Base-by-base conservation (phyloP, 2,329 filamentous ascomycete species). In the Coniochaeta prunicola region DNA sequence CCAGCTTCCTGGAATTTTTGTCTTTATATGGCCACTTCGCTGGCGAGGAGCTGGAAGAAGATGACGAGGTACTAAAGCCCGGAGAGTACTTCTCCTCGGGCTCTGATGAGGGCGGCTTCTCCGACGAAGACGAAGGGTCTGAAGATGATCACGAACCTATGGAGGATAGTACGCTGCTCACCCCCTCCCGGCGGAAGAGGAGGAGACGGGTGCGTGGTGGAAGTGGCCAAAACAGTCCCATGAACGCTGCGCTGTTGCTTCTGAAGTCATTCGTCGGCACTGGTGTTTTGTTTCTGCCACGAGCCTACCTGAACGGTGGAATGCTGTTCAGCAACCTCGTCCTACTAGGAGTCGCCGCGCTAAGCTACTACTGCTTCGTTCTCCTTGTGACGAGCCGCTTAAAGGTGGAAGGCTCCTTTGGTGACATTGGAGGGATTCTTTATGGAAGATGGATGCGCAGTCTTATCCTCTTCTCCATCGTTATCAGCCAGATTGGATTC, bases 211-310 rank as follows among this genome's bases (percentile, higher is more conserved):
- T 84, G 57, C 87, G 90, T 45, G 83, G 86, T 57, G 84, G 85
- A 26, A 85, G 82, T 61, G 91, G 92, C 40, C 92, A 87, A 58
- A 92, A 91, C 66, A 89, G 85, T 56, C 86, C 90, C 3, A 87
- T 86, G 63, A 90, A 89, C 62, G 93, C 94, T 10, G 87, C 90
- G 12, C 74, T 97, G 65, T 81, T 99, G 58, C 80, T 99, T 45
- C 85, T 99, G 64, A 99, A 99, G 77, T 97, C 93, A 0, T 99
- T 99, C 70, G 94, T 99, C 54, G 94, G 96, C 21, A 99, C 94
- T 0, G 93, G 93, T 59, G 93, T 97, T 9, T 79, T 97, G 17
- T 97, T 97, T 76, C 77, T 97, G 34, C 93, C 93, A 0, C 87
- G 92, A 54, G 93, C 94, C 4, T 99, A 94, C 70, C 82, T 97